Conservation (phyloP, 805 yeast species). For the Metschnikowia santaceciliae region DNA sequence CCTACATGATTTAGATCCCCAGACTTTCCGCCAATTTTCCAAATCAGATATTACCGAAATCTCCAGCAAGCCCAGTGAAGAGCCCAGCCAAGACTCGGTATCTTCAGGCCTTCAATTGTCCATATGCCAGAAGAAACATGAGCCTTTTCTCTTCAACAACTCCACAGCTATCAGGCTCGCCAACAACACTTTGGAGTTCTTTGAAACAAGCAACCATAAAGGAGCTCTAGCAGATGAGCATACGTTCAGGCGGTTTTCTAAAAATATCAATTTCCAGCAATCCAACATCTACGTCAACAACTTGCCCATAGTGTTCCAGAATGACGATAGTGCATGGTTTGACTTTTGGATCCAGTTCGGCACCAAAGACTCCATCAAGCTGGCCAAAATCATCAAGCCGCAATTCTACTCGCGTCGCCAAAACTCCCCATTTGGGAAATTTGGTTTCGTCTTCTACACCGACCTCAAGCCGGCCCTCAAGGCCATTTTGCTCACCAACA, state of each 20-base stretch:
- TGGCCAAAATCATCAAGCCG: conserved; percentile 42
- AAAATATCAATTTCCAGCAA: conserved; percentile 47
- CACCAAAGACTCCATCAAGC: conserved; percentile 23
- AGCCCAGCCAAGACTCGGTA: not conserved
- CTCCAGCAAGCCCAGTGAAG: not conserved
- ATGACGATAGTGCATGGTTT: conserved; percentile 45
- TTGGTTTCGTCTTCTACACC: conserved; percentile 65
- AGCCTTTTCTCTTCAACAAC: conserved; percentile 21
- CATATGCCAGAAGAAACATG: conserved; percentile 37
- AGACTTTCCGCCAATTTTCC: conserved; percentile 37
- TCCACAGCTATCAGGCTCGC: not conserved
- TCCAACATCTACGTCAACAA: conserved; percentile 71
- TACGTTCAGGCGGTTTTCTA: conserved; percentile 14
- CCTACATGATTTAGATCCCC: conserved; percentile 45
- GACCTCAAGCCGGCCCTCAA: conserved; percentile 54
- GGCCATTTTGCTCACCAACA: conserved; percentile 57
- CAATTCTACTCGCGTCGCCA: conserved; percentile 27
- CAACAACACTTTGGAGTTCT: not conserved
- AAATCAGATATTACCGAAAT: conserved; percentile 32
- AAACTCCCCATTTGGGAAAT: conserved; percentile 14
- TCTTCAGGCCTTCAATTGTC: conserved; percentile 20
- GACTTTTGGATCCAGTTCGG: conserved; percentile 40
- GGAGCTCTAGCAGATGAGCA: not conserved
- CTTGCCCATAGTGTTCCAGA: conserved; percentile 52
- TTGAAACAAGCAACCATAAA: not conserved